Evolutionary conservation across 1,139 yeast species (phyloP), one percentile per base, ranked within the genome.

Genomic region (Suhomyces maxii): DNA sequence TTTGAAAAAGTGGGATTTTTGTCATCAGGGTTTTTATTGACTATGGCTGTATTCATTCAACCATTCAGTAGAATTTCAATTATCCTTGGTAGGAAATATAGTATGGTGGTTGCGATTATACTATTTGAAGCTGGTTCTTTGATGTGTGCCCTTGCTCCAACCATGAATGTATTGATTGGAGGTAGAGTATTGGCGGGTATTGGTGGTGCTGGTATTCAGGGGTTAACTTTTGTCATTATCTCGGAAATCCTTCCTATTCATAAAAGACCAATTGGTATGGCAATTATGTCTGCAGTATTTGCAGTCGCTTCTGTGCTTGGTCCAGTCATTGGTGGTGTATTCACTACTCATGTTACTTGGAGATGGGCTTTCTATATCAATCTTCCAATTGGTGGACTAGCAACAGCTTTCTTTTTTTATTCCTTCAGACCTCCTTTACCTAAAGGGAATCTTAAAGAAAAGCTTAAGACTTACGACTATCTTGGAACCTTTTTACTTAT

Each of bases 291-390:
- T n/a, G 50, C 55, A 34, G 53, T 52, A 7, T 59, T 58, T 37
- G 60, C 60, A 9, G 48, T 60, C 26, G 59, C 64, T 13, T 55
- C 63, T 7, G 64, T 60, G 3, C 47, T 58, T 41, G 65, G 65
- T 2, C 65, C 65, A 5, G 44, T 61, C 25, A 47, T 61, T 39
- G 65, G 65, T n/a, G 65, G 65, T 38, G 60, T 60, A 1, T 60
- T 61, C 51, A 59, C 65, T 11, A 37, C 55, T 25, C 69, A 77
- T 43, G 82, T 79, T 2, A 69, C 82, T 23, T 86, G 91, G 91
- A 74, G 93, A 60, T 85, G 91, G 90, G 81, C 88, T 53, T 86
- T 85, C 60, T 86, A 81, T 61, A 74, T 86, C 55, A 86, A 85
- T 60, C 64, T 86, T 48, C 89, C 90, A 4, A 67, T 84, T 43